Percentiles rank a stretch among this genome's conserved stretches.
Conservation (phyloP, 192 early-diverging fungal species). For the Coemansia guatemalensis region DNA sequence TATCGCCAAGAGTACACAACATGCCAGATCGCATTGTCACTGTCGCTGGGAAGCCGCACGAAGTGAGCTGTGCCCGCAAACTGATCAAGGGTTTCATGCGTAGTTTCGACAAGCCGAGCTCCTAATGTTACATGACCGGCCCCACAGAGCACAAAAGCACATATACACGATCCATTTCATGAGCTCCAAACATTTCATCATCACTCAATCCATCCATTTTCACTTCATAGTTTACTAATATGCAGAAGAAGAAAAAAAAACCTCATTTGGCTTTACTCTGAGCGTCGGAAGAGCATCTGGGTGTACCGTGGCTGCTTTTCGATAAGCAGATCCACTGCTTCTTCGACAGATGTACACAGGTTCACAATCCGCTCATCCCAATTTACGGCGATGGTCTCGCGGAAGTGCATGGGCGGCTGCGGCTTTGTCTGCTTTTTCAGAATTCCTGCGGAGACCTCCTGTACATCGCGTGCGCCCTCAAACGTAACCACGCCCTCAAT, state of each 20-base stretch:
- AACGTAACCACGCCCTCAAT: slow-evolving; percentile 85
- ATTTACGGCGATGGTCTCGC: slow-evolving; percentile 36
- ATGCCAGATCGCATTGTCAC: slow-evolving; percentile 45
- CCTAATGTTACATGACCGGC: background rate
- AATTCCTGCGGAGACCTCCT: slow-evolving; percentile 41
- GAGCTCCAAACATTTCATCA: background rate
- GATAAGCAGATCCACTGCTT: slow-evolving; percentile 47
- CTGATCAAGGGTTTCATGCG: slow-evolving; percentile 29
- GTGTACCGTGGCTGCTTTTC: slow-evolving; percentile 47
- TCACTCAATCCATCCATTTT: background rate
- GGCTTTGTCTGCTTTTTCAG: slow-evolving; percentile 26
- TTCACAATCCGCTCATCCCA: slow-evolving; percentile 47
- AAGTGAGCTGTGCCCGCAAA: slow-evolving; percentile 26
- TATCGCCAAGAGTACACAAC: slow-evolving; percentile 34
- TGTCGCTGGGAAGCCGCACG: slow-evolving; percentile 15
- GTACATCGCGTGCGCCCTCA: slow-evolving; percentile 59
- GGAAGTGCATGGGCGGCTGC: slow-evolving; percentile 46
- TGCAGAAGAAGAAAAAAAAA: background rate
- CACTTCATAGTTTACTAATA: background rate
- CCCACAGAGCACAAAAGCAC: slow-evolving; percentile 4
- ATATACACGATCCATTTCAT: slow-evolving; percentile 1
- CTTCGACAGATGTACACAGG: slow-evolving; percentile 49
- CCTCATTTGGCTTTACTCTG: background rate
- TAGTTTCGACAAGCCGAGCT: slow-evolving; percentile 22
- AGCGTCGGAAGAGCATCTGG: slow-evolving; percentile 27